A percentile compares a stretch with the other conserved stretches of the same genome.
These are phyloP conservation scores for Xenosphaeropsis pyriputrescens DNA, from an alignment of 2,329 filamentous ascomycete species.

Conservation along the genomic window DNA sequence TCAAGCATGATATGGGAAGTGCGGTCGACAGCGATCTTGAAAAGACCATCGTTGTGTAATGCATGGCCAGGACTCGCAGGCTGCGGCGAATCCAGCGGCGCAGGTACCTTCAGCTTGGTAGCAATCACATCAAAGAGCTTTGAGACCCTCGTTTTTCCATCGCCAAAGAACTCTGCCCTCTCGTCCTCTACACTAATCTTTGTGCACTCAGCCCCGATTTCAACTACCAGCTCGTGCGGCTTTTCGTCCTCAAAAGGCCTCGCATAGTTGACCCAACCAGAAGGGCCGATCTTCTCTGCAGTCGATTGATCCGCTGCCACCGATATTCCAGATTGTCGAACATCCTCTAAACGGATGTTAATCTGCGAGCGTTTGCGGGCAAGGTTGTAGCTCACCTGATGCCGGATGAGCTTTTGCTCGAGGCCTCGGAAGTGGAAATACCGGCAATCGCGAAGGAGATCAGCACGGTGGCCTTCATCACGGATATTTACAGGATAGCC, in stretches of 20 bases:
- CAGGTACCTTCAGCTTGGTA: slow-evolving; percentile 59
- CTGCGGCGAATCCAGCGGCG: slow-evolving; percentile 37
- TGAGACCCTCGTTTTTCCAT: slow-evolving; percentile 54
- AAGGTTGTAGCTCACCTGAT: slow-evolving; percentile 63
- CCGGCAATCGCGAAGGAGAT: slow-evolving; percentile 70
- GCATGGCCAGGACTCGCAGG: slow-evolving; percentile 56
- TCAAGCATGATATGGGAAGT: slow-evolving; percentile 46
- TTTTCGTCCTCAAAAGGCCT: slow-evolving; percentile 74
- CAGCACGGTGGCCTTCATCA: slow-evolving; percentile 59
- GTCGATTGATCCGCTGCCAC: slow-evolving; percentile 34
- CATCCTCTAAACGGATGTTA: slow-evolving; percentile 63
- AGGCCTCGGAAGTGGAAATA: slow-evolving; percentile 90
- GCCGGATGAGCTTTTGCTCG: slow-evolving; percentile 74
- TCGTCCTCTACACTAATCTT: slow-evolving; percentile 35
- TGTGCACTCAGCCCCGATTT: slow-evolving; percentile 58
- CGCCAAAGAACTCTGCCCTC: slow-evolving; percentile 60
- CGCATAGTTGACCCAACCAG: slow-evolving; percentile 60
- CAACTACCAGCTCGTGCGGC: slow-evolving; percentile 60
- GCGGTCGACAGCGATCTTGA: slow-evolving; percentile 46
- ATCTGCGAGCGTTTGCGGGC: slow-evolving; percentile 59
- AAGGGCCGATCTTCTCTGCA: slow-evolving; percentile 3
- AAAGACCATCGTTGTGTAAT: slow-evolving; percentile 52
- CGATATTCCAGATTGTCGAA: slow-evolving; percentile 74
- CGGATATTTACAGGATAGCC: slow-evolving; percentile 73
- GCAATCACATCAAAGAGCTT: slow-evolving; percentile 70